A percentile compares a stretch with the other conserved stretches of the same genome.
Evolutionary conservation across 1,284 basidiomycete genomes (phyloP).

Genomic region (Ustilago shanxiensis): DNA sequence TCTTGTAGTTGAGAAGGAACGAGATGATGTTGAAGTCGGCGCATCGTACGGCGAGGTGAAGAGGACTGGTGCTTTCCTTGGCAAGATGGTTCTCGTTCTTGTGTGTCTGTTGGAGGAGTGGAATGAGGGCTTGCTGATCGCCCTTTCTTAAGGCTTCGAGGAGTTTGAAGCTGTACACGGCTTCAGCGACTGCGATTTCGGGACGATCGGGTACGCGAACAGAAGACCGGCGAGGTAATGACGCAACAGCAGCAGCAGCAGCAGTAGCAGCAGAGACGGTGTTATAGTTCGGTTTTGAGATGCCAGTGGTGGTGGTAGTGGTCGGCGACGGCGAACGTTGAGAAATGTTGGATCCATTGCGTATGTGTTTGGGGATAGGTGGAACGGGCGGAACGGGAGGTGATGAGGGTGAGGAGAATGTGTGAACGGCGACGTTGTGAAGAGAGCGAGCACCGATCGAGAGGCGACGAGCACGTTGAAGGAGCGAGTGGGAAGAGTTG

Average conservation of each 20-base stretch:
- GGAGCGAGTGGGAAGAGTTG: slow-evolving; percentile 21
- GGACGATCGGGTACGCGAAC: background rate
- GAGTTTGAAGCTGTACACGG: slow-evolving; percentile 77
- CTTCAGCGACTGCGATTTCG: slow-evolving; percentile 42
- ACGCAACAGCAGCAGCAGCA: background rate
- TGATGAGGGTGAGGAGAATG: slow-evolving; percentile 4
- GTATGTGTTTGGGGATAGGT: slow-evolving; percentile 9
- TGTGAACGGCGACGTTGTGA: slow-evolving; percentile 7
- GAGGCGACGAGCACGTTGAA: slow-evolving; percentile 25
- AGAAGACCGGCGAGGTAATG: background rate
- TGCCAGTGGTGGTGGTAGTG: background rate
- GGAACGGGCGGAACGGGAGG: slow-evolving; percentile 17
- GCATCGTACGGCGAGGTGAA: slow-evolving; percentile 88
- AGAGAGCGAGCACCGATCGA: slow-evolving; percentile 27
- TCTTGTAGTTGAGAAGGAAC: slow-evolving; percentile 79
- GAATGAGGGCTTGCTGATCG: slow-evolving; percentile 51
- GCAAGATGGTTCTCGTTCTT: slow-evolving; percentile 14
- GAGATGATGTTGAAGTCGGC: slow-evolving; percentile 75
- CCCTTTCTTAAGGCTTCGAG: slow-evolving; percentile 77
- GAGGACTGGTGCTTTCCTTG: slow-evolving; percentile 73
- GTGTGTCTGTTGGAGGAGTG: slow-evolving; percentile 64
- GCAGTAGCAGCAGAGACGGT: background rate
- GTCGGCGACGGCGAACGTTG: background rate
- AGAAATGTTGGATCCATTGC: background rate
- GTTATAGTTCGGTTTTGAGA: no score